Evolutionary conservation across 495 filamentous ascomycete species (phyloP), one percentile per base, ranked within the genome.

Genomic region (Podospora pseudopauciseta): DNA sequence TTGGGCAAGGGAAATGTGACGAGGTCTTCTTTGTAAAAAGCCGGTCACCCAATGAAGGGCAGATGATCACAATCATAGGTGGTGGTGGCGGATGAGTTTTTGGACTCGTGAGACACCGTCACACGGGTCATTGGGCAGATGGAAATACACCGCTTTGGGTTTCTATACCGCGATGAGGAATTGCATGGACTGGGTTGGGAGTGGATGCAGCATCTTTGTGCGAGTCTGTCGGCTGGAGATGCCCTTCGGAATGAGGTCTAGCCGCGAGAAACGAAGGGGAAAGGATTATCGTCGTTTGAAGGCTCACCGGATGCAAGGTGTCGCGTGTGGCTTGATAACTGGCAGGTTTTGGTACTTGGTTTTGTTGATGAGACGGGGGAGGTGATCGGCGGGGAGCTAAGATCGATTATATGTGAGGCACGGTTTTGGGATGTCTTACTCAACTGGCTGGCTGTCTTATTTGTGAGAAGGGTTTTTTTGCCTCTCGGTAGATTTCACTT

Each of bases 251-350:
- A 49, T 18, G 39, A 11, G 9, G 13, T 13, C 5, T 3, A 49
- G 39, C 39, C 39, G 39, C 39, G 39, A 2, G 39, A 49, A 13
- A 13, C 39, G 39, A 11, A 49, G 39, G 39, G 39, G 39, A 18
- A 13, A 3, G 39, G 39, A 49, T 49, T 49, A 49, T 49, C 39
- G 39, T 49, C 39, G 39, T 18, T 49, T 1, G 39, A 39, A 11
- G 34, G 34, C 11, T 39, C 6, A 39, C 6, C 11, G 34, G 16
- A 9, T 61, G 59, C 23, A 61, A 28, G 26, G 23, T 61, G 59
- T 61, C 59, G 58, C 0, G 11, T 30, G 59, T 61, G 59, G 59
- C 59, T 61, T 61, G 59, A 61, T 61, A 28, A 32, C 59, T 26
- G 11, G 30, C 26, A 18, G 20, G 59, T 13, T 28, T 61, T 61